Conservation (phyloP, 1,139 yeast genomes). For the Diutina ranongensis region DNA sequence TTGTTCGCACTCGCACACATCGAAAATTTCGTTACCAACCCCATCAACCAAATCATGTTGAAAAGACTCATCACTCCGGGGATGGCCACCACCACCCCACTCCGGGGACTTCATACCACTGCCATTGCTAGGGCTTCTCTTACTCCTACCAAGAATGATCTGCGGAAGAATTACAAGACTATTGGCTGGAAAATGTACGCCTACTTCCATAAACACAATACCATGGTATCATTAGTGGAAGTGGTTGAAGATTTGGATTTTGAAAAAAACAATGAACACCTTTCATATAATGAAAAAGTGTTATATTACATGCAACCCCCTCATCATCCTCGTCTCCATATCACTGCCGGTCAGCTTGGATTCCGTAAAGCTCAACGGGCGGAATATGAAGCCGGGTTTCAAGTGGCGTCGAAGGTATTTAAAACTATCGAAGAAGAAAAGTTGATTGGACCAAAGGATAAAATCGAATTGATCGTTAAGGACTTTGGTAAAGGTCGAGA, state of each 20-base stretch:
- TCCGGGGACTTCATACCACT: slow-evolving; percentile 22
- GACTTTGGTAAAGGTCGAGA: slow-evolving; percentile 86
- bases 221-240: slow-evolving; percentile 65
- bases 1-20: no score
- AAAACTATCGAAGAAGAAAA: slow-evolving; percentile 53
- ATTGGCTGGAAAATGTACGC: slow-evolving; percentile 67
- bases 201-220: slow-evolving; percentile 70
- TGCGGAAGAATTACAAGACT: slow-evolving; percentile 20
- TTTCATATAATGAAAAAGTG: slow-evolving; percentile 63
- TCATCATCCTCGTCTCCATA: slow-evolving; percentile 56
- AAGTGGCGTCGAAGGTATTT: slow-evolving; percentile 66
- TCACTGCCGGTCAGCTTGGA: slow-evolving; percentile 66
- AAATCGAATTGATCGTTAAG: slow-evolving; percentile 62
- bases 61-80: slow-evolving; percentile 39
- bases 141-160: slow-evolving; percentile 39
- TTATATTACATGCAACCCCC: slow-evolving; percentile 72
- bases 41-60: slow-evolving; percentile 74
- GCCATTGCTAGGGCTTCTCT: slow-evolving; percentile 44
- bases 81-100: slow-evolving; percentile 51
- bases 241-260: slow-evolving; percentile 56
- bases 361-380: slow-evolving; percentile 74
- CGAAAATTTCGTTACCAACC: slow-evolving; percentile 33
- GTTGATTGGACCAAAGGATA: slow-evolving; percentile 37
- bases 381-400: slow-evolving; percentile 92
- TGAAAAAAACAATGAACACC: slow-evolving; percentile 41